phyloP scores from a whole-genome alignment of 129 eudicot genomes.

The Erigeron canadensis region DNA sequence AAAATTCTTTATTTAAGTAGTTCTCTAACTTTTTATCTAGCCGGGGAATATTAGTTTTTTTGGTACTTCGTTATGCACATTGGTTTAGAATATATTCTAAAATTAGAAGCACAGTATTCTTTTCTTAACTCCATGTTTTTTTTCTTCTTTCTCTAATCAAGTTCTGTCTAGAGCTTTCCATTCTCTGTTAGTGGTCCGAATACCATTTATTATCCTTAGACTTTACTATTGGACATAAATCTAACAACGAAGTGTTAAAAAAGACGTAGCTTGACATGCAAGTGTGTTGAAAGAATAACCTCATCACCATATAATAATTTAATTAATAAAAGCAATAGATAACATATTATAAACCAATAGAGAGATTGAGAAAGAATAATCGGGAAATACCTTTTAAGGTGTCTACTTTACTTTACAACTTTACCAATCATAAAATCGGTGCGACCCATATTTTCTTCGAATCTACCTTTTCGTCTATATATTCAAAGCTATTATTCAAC shows the following conservation, averaged over 20 bases:
- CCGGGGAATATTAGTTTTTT: not conserved
- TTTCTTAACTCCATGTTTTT: not conserved
- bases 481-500: not conserved
- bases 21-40: conserved; percentile 5
- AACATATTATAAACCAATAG: not conserved
- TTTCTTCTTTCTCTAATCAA: not conserved
- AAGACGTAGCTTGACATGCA: not conserved
- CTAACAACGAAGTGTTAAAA: not conserved
- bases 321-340: not conserved
- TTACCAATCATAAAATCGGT: conserved; percentile 18
- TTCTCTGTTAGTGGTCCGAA: not conserved
- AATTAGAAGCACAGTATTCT: not conserved
- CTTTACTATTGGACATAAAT: not conserved
- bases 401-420: not conserved
- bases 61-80: not conserved
- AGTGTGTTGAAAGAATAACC: conserved; percentile 10
- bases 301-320: not conserved
- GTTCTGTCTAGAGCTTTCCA: not conserved
- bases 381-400: not conserved
- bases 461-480: conserved; percentile 17
- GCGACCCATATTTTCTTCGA: conserved; percentile 10
- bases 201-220: not conserved
- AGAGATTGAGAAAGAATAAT: conserved; percentile 17
- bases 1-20: not conserved
- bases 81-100: conserved; percentile 30